Conservation (phyloP, 2,329 filamentous ascomycete genomes). For the Penicillium olsonii region DNA sequence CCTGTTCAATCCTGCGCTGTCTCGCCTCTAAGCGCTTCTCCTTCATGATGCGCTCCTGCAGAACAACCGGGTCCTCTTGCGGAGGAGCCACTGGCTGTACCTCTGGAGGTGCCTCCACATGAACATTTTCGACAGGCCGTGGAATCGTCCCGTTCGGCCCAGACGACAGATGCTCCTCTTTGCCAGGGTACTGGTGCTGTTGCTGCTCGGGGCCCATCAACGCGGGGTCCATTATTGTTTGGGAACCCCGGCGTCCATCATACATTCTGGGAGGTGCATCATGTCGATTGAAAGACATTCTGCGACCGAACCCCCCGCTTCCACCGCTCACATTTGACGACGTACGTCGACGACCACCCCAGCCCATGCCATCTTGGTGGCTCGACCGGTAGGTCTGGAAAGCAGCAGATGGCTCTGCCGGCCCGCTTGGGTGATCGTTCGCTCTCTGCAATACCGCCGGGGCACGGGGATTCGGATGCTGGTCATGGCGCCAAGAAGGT, state of each 20-base stretch:
- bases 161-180: slow-evolving; percentile 20
- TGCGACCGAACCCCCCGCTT: slow-evolving; percentile 69
- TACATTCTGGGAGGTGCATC: slow-evolving; percentile 43
- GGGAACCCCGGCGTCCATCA: slow-evolving; percentile 44
- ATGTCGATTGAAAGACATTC: slow-evolving; percentile 58
- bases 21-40: slow-evolving; percentile 60
- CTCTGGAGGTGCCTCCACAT: slow-evolving; percentile 23
- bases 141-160: slow-evolving; percentile 33
- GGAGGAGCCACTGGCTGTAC: slow-evolving; percentile 21
- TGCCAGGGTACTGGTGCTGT: slow-evolving; percentile 21
- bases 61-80: slow-evolving; percentile 48
- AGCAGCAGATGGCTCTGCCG: slow-evolving; percentile 79
- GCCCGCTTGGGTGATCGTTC: slow-evolving; percentile 61
- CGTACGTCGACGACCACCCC: slow-evolving; percentile 72
- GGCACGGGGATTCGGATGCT: slow-evolving; percentile 66
- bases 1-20: slow-evolving; percentile 55
- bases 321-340: slow-evolving; percentile 91
- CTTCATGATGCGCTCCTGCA: slow-evolving; percentile 63
- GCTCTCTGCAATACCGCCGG: slow-evolving; percentile 78
- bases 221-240: slow-evolving; percentile 37
- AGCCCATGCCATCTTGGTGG: slow-evolving; percentile 64
- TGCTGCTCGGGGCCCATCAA: slow-evolving; percentile 29
- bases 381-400: slow-evolving; percentile 77
- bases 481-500: slow-evolving; percentile 67
- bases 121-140: slow-evolving; percentile 28